A percentile compares a stretch with the other conserved stretches of the same genome.
phyloP scores from a whole-genome alignment of 192 early-diverging fungal species.

The Rhizophagus sp. region DNA sequence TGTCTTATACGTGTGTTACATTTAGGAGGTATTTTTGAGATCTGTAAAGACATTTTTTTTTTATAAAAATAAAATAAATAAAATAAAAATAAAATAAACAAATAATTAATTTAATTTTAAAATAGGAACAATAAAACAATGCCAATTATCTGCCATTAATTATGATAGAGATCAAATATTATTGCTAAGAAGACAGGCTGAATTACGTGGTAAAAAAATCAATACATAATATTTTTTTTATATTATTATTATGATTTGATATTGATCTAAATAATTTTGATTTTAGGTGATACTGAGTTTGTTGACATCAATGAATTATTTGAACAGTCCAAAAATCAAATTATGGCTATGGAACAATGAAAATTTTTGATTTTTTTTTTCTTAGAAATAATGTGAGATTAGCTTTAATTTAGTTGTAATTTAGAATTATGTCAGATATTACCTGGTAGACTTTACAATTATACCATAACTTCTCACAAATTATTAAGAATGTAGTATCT shows the following conservation, averaged over 20 bases:
- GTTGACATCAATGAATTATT: neutral
- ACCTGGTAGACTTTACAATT: no score
- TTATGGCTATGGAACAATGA: neutral
- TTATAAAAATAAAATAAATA: no score
- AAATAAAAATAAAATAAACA: neutral
- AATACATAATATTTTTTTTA: neutral
- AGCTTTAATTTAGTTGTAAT: no score
- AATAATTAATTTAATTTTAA: neutral
- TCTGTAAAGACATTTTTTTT: neutral
- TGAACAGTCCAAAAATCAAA: neutral
- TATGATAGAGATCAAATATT: constrained; percentile 46
- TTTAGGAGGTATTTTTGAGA: constrained; percentile 38
- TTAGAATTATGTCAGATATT: no score
- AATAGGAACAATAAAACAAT: constrained; percentile 42
- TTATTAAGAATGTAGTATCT: no score
- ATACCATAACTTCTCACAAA: no score
- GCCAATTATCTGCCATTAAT: constrained; percentile 42
- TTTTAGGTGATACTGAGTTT: neutral
- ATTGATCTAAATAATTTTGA: neutral
- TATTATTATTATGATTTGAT: neutral
- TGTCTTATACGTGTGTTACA: constrained; percentile 47
- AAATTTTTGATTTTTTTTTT: no score
- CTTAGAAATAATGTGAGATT: no score
- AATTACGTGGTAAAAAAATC: neutral
- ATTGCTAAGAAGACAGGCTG: neutral